These are phyloP conservation scores for Phytophthora lateralis DNA, from an alignment of 352 stramenopile genomes.

Conservation along the genomic window DNA sequence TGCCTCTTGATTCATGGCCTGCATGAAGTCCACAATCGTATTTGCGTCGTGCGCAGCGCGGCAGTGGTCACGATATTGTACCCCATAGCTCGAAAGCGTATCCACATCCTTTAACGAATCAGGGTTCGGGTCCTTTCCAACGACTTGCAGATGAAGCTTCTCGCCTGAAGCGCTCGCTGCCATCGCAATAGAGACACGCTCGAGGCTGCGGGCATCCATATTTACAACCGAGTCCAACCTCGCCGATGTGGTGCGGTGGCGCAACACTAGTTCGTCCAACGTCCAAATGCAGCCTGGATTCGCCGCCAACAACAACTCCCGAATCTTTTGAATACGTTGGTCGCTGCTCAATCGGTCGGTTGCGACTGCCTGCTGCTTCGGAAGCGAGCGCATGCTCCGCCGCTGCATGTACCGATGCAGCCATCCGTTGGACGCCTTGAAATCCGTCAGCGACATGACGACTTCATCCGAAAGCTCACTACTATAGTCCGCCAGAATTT, in stretches of 20 bases:
- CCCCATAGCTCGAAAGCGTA: conserved; percentile 35
- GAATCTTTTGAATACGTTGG: conserved; percentile 54
- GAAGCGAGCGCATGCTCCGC: conserved; percentile 66
- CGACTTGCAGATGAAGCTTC: conserved; percentile 65
- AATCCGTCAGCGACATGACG: conserved; percentile 78
- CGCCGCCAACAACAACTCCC: conserved; percentile 51
- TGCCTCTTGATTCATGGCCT: conserved; percentile 64
- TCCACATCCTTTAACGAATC: conserved; percentile 48
- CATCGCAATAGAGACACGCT: conserved; percentile 60
- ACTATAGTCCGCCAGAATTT: conserved; percentile 76
- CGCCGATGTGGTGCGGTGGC: conserved; percentile 49
- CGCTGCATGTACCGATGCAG: conserved; percentile 80
- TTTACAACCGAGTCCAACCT: conserved; percentile 49
- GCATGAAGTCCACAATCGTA: conserved; percentile 58
- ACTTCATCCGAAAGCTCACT: conserved; percentile 73
- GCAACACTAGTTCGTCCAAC: conserved; percentile 59
- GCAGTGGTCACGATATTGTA: conserved; percentile 52
- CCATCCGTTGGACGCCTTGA: conserved; percentile 87
- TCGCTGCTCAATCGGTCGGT: conserved; percentile 34
- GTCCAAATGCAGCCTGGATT: conserved; percentile 75
- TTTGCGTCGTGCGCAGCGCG: conserved; percentile 61
- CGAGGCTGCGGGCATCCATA: conserved; percentile 50
- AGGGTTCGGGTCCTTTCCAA: conserved; percentile 49
- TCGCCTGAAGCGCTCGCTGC: conserved; percentile 67
- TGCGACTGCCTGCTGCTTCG: conserved; percentile 43